Percentiles rank a stretch among this genome's conserved stretches.
Conservation (phyloP, 352 stramenopile genomes). For the Pythium periplocum region DNA sequence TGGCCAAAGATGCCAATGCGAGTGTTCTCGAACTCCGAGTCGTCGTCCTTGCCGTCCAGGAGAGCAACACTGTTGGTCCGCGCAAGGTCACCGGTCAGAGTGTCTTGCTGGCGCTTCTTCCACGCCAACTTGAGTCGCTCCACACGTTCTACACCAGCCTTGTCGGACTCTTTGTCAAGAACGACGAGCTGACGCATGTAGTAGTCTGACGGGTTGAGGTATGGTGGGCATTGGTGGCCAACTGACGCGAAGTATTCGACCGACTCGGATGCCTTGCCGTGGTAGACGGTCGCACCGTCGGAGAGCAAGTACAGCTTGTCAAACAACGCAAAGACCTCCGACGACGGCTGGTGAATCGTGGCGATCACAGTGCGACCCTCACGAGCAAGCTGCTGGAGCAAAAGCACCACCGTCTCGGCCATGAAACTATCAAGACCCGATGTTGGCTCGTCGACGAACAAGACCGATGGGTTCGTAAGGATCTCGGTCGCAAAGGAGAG, state of each 20-base stretch:
- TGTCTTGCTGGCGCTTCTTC: conserved; percentile 7
- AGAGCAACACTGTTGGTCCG: too few relatives aligned
- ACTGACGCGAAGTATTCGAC: conserved; percentile 53
- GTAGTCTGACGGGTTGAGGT: conserved; percentile 59
- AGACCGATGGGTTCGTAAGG: conserved; percentile 64
- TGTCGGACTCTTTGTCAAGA: conserved; percentile 38
- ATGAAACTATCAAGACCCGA: conserved; percentile 56
- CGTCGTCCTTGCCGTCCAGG: too few relatives aligned
- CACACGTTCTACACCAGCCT: conserved; percentile 13
- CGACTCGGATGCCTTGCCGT: conserved; percentile 39
- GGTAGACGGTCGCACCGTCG: conserved; percentile 45
- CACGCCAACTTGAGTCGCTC: conserved; percentile 39
- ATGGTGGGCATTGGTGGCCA: conserved; percentile 47
- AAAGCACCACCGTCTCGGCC: conserved; percentile 38
- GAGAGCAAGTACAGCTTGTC: conserved; percentile 54
- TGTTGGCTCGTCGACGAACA: conserved; percentile 88
- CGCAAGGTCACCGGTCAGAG: too few relatives aligned
- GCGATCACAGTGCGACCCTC: conserved; percentile 85
- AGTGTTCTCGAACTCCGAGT: not conserved
- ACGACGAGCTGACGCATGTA: conserved; percentile 51
- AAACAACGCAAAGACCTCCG: conserved; percentile 47
- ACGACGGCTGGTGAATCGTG: conserved; percentile 84
- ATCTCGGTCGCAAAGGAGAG: conserved; percentile 81
- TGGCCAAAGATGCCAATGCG: conserved; percentile 17
- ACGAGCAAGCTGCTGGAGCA: conserved; percentile 69